Base-by-base conservation (phyloP, 345 rosid genomes). In the Xanthoceras sorbifolium region DNA sequence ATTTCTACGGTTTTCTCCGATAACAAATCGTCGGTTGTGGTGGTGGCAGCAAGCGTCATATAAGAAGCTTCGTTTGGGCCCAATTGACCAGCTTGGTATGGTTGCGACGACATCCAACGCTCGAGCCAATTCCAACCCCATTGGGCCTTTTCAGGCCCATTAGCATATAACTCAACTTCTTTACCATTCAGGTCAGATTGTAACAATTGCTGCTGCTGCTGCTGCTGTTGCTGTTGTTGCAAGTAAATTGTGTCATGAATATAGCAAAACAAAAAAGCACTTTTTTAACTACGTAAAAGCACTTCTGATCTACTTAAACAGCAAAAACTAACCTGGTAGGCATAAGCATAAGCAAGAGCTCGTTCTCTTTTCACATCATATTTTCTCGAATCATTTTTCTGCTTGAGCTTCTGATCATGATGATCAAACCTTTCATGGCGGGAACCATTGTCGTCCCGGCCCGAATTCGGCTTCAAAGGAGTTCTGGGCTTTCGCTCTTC, bases 121-220 rank as follows among this genome's bases (percentile, higher is more conserved):
- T 96, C 97, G 9, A 93, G 90, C 98, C 98, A 96, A 55, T 96
- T 96, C 98, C 93, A 92, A 4, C 93, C 97, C 99, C 93, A 89
- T 36, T 89, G 90, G 15, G 79, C 83, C 77, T 85, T 89, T 31
- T 87, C 93, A 1, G 64, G 76, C 38, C 88, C 96, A 9, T 82
- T 69, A 4, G 36, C 72, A 44, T 82, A 82, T 1, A 86, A 61
- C 23, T 83, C 91, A 12, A 15, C 42, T 8, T 87, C 95, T 1
- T 79, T 79, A 8, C 69, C 80, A 22, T 80, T 76, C 23, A 82
- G 80, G 26, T 79, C 78, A 3, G 81, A 59, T 18, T 74, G 86
- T 63, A 73, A 10, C 0, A 29, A 72, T 18, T 78, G 84, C n/a
- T 83, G 90, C 48, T 81, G 86, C 5, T 81, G 87, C 3, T 81